Evolutionary conservation across 441 rosid species (phyloP), one percentile per base, ranked within the genome.

Genomic region (Corymbia calophylla): DNA sequence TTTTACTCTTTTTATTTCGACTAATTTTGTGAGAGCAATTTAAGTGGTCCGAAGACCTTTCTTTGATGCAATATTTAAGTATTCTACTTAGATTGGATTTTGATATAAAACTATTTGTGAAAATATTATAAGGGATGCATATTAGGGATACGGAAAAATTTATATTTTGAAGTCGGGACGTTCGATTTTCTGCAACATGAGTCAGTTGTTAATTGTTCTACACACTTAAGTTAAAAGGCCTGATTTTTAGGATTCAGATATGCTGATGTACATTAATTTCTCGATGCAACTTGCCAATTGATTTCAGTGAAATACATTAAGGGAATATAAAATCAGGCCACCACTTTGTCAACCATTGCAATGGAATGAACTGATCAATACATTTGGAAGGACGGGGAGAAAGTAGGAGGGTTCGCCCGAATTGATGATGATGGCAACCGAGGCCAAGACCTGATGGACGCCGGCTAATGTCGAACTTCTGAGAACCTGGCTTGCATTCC

Each of bases 161-260:
- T 7, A 0, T 39, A 77, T 39, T 77, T 23, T 4, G 0, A 44
- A 70, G 7, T 66, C 4, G 13, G 0, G 0, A 4, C 0, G 8
- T 23, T 6, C 2, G 15, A 12, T 2, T 1, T 6, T 1, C 23
- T 39, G 6, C 0, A 0, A 12, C 4, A 6, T 44, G 3, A 1
- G 6, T 7, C 0, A 21, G n/a, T 4, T 11, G 0, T 0, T 1
- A 12, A 39, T 0, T 1, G 1, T 39, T 39, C 4, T 39, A 3
- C 39, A 77, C 7, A 21, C 1, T 21, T 13, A 44, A 77, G 2
- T 4, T 12, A 4, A 4, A 66, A 11, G 0, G 29, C 2, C 5
- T 4, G 17, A 44, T 68, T n/a, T 68, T n/a, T n/a, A 14, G 3
- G n/a, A 1, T 29, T 64, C 5, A n/a, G 15, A 68, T 8, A 4